Percentiles rank a stretch among this genome's conserved stretches.
Conservation (phyloP, 1,139 yeast genomes). For the Geotrichum australiense region DNA sequence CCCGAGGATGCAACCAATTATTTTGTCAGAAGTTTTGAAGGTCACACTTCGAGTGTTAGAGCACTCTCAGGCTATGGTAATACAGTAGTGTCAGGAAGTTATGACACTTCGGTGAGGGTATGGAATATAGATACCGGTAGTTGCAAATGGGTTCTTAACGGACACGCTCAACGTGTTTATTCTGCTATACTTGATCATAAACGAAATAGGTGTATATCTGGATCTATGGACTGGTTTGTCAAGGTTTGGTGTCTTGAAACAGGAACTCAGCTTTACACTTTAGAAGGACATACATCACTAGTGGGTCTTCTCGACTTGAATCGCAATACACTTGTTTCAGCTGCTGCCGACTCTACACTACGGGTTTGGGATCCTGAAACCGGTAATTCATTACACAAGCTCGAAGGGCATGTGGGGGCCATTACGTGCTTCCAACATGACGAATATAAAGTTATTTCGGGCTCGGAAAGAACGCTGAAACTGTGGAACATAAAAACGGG, state of each 20-base stretch:
- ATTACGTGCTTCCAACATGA: conserved; percentile 93
- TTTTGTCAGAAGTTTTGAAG: conserved; percentile 66
- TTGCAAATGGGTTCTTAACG: conserved; percentile 67
- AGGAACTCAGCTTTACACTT: conserved; percentile 58
- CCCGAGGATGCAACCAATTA: conserved; percentile 41
- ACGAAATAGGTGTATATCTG: conserved; percentile 77
- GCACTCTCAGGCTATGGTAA: conserved; percentile 84
- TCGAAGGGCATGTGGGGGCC: conserved; percentile 82
- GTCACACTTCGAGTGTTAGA: conserved; percentile 84
- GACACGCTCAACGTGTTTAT: conserved; percentile 84
- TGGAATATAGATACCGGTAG: conserved; percentile 39
- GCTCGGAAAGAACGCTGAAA: conserved; percentile 76
- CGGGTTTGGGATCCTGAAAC: conserved; percentile 88
- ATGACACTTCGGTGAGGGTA: conserved; percentile 73
- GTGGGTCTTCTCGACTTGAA: conserved; percentile 83
- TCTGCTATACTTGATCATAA: conserved; percentile 75
- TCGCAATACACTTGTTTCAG: conserved; percentile 77
- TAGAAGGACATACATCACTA: conserved; percentile 81
- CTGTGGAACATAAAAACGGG: conserved; percentile 83
- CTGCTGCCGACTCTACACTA: conserved; percentile 91
- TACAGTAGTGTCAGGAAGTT: conserved; percentile 80
- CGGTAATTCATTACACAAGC: conserved; percentile 60
- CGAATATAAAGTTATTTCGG: conserved; percentile 77
- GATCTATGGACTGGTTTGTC: conserved; percentile 85
- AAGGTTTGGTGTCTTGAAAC: conserved; percentile 82